Evolutionary conservation across 164 flowering plant genomes (phyloP), one percentile per base, ranked within the genome.

Genomic region (Liriodendron chinense): DNA sequence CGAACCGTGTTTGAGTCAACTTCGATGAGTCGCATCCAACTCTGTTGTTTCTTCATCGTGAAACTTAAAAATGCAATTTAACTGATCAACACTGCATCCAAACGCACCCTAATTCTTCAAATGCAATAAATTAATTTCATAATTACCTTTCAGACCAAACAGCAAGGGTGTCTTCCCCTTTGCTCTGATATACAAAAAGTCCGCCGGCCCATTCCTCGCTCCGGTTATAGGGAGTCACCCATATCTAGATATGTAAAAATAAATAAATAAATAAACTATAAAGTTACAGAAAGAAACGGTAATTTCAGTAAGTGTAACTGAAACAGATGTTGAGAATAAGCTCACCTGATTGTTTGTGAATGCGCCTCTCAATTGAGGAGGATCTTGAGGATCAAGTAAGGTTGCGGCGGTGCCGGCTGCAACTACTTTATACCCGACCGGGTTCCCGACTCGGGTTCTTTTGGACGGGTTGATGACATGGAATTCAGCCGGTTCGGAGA

Each of bases 181-280:
- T 78, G 77, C 92, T 89, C 76, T 96, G 99, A 71, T 87, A 90
- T 18, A 74, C 89, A 50, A 94, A 85, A 77, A 85, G 75, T 0
- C 99, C 98, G 20, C 94, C 96, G 0, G 99, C 99, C 99, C 99
- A 96, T 69, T 89, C 86, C 87, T 96, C 97, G 43, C 81, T 85
- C 74, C 75, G 73, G 68, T 94, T 92, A 68, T 94, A 94, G 0
- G 95, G 97, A 13, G 96, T 96, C 66, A 94, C 96, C 99, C 98
- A 96, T 22, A 96, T 89, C 86, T 83, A n/a, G n/a, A n/a, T n/a
- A n/a, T n/a, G n/a, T n/a, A n/a, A n/a, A n/a, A n/a, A n/a, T n/a
- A n/a, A n/a, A n/a, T n/a, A n/a, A n/a, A n/a, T n/a, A n/a, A n/a
- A n/a, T n/a, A n/a, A n/a, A n/a, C n/a, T n/a, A n/a, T n/a, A n/a